phyloP scores from a whole-genome alignment of 352 stramenopile genomes.

The Globisporangium canariense region DNA sequence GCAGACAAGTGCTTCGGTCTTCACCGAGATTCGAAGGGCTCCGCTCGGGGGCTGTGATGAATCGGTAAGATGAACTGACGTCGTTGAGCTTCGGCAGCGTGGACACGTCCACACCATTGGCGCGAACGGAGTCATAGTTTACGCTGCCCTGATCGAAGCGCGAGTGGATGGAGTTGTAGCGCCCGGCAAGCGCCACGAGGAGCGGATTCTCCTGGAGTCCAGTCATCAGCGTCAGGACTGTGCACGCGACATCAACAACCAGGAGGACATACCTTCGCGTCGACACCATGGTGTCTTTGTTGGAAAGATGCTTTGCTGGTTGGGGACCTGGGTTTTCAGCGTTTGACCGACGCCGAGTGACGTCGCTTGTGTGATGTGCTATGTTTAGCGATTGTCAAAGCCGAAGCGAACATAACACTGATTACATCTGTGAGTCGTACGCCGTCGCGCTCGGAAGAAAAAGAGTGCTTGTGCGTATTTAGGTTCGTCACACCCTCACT shows the following conservation, averaged over 20 bases:
- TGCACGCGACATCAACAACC: constrained; percentile 19
- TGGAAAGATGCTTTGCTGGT: no score
- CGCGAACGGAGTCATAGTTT: constrained; percentile 26
- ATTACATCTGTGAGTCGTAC: no score
- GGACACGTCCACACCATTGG: constrained; percentile 12
- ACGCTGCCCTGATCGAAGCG: constrained; percentile 19
- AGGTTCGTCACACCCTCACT: no score
- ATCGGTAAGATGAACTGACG: constrained; percentile 5
- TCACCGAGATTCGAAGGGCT: constrained; percentile 26
- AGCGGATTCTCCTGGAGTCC: constrained; percentile 29
- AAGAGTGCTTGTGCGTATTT: no score
- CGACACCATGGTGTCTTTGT: background rate
- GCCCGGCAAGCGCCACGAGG: constrained; percentile 15
- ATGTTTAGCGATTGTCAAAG: no score
- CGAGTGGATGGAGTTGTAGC: constrained; percentile 20
- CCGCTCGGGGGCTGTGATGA: constrained; percentile 26
- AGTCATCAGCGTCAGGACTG: constrained; percentile 28
- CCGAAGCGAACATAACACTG: no score
- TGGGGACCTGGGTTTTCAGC: no score
- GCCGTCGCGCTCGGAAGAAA: no score
- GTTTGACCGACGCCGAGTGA: no score
- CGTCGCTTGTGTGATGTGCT: no score
- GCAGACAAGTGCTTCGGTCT: constrained; percentile 37
- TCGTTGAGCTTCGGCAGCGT: constrained; percentile 8
- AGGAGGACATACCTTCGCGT: constrained; percentile 12